Percentiles rank a stretch among this genome's conserved stretches.
Evolutionary conservation across 2,329 filamentous ascomycete genomes (phyloP).

Genomic region (Microthyrium microscopicum): DNA sequence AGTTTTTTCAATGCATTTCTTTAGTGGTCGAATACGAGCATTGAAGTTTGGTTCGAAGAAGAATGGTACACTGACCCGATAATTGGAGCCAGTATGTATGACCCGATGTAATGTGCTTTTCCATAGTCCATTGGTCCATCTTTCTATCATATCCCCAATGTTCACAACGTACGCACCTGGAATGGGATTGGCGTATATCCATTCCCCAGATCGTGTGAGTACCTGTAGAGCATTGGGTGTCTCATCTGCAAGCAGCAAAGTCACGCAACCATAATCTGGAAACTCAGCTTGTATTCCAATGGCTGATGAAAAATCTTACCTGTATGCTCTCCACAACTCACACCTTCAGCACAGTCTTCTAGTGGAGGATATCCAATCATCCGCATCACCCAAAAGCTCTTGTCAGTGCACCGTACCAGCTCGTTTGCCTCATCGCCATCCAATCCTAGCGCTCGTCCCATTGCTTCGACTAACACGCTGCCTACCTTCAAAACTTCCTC

Average conservation of each 20-base stretch:
- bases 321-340: slow-evolving; percentile 23
- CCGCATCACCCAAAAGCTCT: slow-evolving; percentile 24
- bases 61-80: slow-evolving; percentile 29
- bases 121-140: slow-evolving; percentile 28
- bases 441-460: slow-evolving; percentile 21
- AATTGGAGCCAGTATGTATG: slow-evolving; percentile 23
- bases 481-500: slow-evolving; percentile 16
- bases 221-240: slow-evolving; percentile 28
- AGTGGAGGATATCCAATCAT: slow-evolving; percentile 22
- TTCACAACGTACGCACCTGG: slow-evolving; percentile 31
- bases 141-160: slow-evolving; percentile 32
- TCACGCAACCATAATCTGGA: slow-evolving; percentile 31
- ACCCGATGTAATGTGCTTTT: slow-evolving; percentile 29
- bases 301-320: neutral
- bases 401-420: slow-evolving; percentile 17
- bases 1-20: slow-evolving; percentile 19
- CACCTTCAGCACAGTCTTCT: slow-evolving; percentile 9
- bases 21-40: slow-evolving; percentile 21
- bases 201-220: slow-evolving; percentile 23
- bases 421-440: slow-evolving; percentile 16
- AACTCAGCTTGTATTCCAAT: neutral
- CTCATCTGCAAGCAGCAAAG: slow-evolving; percentile 27
- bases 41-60: slow-evolving; percentile 32
- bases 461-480: slow-evolving; percentile 19
- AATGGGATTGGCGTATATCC: slow-evolving; percentile 29